A percentile compares a stretch with the other conserved stretches of the same genome.
phyloP scores from a whole-genome alignment of 352 stramenopile species.

The Globisporangium paroecandrum region DNA sequence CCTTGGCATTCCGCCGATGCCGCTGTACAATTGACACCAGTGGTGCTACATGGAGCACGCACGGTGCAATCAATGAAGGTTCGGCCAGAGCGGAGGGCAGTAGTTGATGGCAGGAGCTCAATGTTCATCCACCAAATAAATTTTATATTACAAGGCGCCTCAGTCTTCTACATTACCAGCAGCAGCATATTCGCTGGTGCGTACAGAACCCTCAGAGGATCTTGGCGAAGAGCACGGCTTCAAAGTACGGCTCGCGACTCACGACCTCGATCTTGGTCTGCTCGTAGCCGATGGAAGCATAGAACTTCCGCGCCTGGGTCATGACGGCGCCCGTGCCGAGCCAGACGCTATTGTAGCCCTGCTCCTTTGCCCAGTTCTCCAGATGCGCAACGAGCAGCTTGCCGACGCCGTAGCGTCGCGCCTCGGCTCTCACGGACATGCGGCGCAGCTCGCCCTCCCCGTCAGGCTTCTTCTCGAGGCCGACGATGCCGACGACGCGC shows the following conservation, averaged over 20 bases:
- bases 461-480: slow-evolving; percentile 19
- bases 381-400: slow-evolving; percentile 18
- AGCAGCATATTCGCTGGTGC: not conserved
- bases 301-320: slow-evolving; percentile 10
- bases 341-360: slow-evolving; percentile 12
- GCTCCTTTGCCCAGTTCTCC: slow-evolving; percentile 21
- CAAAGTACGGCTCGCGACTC: not conserved
- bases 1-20: not conserved
- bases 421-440: slow-evolving; percentile 23
- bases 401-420: slow-evolving; percentile 22
- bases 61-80: not conserved
- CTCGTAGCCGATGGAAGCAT: slow-evolving; percentile 12
- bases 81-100: not conserved
- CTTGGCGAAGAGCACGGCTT: slow-evolving; percentile 11
- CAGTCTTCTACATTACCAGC: not conserved
- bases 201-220: not conserved
- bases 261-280: slow-evolving; percentile 3
- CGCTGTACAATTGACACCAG: not conserved
- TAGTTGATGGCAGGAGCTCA: not conserved
- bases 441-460: slow-evolving; percentile 23
- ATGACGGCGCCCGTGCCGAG: slow-evolving; percentile 16
- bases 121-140: not conserved
- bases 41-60: not conserved
- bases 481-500: slow-evolving; percentile 22
- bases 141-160: not conserved